Evolutionary conservation across 352 stramenopile species (phyloP).

Genomic region (Pythium myriotylum): DNA sequence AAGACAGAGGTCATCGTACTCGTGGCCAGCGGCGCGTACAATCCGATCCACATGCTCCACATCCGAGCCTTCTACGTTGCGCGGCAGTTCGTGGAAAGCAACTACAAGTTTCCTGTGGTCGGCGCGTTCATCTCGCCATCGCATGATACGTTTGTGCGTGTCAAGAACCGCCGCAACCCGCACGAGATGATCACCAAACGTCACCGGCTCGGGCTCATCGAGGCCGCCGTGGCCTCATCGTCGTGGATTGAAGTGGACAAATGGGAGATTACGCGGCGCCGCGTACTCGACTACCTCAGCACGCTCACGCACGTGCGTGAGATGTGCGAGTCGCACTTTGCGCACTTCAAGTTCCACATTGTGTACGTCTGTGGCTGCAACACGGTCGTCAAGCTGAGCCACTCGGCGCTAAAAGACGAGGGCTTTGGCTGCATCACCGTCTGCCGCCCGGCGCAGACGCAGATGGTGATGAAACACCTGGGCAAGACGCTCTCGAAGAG

Average conservation of each 20-base stretch:
- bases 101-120: constrained; percentile 80
- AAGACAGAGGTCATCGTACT: constrained; percentile 69
- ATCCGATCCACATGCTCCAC: constrained; percentile 80
- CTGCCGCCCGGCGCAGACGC: constrained; percentile 64
- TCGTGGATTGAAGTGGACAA: constrained; percentile 88
- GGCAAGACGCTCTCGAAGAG: constrained; percentile 58
- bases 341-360: constrained; percentile 61
- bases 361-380: constrained; percentile 83
- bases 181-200: constrained; percentile 79
- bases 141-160: constrained; percentile 74
- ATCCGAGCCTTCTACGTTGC: constrained; percentile 78
- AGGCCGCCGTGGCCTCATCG: constrained; percentile 62
- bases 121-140: constrained; percentile 78
- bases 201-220: constrained; percentile 63
- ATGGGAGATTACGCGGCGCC: constrained; percentile 76
- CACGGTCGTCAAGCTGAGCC: constrained; percentile 78
- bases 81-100: constrained; percentile 73
- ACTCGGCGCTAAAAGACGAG: constrained; percentile 65
- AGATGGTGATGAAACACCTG: constrained; percentile 75
- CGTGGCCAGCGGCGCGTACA: constrained; percentile 76
- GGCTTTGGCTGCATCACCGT: constrained; percentile 72
- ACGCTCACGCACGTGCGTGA: constrained; percentile 72
- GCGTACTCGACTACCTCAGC: constrained; percentile 78
- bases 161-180: constrained; percentile 70
- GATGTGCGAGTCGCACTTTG: constrained; percentile 75